These are phyloP conservation scores for Plasmodium relictum DNA, from an alignment of 169 alveolate genomes.

Conservation along the genomic window DNA sequence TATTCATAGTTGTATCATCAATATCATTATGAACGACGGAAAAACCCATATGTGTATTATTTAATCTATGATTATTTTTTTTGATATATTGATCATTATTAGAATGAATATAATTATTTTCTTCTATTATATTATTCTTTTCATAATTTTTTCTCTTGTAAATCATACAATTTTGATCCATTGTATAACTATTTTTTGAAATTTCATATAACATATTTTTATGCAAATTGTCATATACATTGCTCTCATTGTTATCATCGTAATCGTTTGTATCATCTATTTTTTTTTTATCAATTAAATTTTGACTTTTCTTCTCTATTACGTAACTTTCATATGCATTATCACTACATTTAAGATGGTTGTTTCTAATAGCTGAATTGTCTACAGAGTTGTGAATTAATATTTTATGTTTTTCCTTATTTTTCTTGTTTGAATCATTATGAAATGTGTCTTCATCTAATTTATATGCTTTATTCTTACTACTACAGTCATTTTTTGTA, in stretches of 20 bases:
- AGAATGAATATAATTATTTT: not conserved
- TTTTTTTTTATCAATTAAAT: not conserved
- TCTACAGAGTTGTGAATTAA: not conserved
- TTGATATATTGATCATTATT: not conserved
- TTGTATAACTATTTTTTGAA: not conserved
- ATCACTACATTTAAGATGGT: not conserved
- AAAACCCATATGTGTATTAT: not conserved
- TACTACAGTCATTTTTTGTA: not conserved
- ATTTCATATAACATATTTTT: conserved; percentile 11
- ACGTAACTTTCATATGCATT: conserved; percentile 3
- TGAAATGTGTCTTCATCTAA: not conserved
- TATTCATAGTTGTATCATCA: not conserved
- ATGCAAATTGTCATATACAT: not conserved
- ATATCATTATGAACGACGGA: not conserved
- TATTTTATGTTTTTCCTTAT: not conserved
- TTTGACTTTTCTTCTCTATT: not conserved
- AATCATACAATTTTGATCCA: conserved; percentile 14
- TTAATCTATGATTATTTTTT: not conserved
- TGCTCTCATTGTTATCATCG: not conserved
- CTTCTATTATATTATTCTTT: not conserved
- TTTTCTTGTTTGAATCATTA: conserved; percentile 1
- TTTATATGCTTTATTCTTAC: not conserved
- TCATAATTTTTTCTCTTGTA: conserved; percentile 31
- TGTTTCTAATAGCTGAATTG: conserved; percentile 1
- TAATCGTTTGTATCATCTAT: not conserved